phyloP scores from a whole-genome alignment of 2,329 filamentous ascomycete genomes.

The Emmonsiellopsis sp. region DNA sequence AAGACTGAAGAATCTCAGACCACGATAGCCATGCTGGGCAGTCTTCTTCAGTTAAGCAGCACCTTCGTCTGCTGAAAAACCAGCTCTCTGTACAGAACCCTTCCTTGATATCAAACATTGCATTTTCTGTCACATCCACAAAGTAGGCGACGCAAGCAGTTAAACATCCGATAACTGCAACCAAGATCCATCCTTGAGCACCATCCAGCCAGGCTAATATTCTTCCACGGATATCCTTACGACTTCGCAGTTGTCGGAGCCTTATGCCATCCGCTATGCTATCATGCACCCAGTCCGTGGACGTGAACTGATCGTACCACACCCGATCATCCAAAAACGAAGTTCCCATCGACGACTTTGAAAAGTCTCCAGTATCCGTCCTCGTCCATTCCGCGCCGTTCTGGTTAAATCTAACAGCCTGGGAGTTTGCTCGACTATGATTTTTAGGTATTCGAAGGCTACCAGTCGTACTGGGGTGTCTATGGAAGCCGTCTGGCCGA shows the following conservation, averaged over 20 bases:
- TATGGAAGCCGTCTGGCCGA: constrained; percentile 24
- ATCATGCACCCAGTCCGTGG: constrained; percentile 96
- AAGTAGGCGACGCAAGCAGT: constrained; percentile 80
- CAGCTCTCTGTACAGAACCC: constrained; percentile 70
- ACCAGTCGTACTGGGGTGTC: constrained; percentile 25
- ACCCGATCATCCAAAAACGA: constrained; percentile 73
- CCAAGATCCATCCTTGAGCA: constrained; percentile 87
- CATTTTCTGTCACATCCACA: constrained; percentile 77
- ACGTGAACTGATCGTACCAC: constrained; percentile 98
- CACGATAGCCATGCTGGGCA: constrained; percentile 56
- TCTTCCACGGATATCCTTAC: constrained; percentile 79
- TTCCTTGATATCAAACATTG: constrained; percentile 82
- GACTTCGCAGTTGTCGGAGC: constrained; percentile 68
- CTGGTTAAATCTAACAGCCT: constrained; percentile 51
- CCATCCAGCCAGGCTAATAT: constrained; percentile 70
- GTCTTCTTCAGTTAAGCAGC: constrained; percentile 47
- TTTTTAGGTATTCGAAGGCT: constrained; percentile 33
- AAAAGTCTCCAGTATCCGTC: constrained; percentile 43
- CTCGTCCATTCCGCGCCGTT: constrained; percentile 57
- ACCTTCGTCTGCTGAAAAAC: constrained; percentile 63
- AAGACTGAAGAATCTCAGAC: constrained; percentile 53
- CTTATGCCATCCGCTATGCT: constrained; percentile 90
- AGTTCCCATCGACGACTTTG: constrained; percentile 41
- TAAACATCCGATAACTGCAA: constrained; percentile 77
- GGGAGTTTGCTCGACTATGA: constrained; percentile 43